Conservation (phyloP, 164 flowering plant genomes). For the Nelumbo lutea region DNA sequence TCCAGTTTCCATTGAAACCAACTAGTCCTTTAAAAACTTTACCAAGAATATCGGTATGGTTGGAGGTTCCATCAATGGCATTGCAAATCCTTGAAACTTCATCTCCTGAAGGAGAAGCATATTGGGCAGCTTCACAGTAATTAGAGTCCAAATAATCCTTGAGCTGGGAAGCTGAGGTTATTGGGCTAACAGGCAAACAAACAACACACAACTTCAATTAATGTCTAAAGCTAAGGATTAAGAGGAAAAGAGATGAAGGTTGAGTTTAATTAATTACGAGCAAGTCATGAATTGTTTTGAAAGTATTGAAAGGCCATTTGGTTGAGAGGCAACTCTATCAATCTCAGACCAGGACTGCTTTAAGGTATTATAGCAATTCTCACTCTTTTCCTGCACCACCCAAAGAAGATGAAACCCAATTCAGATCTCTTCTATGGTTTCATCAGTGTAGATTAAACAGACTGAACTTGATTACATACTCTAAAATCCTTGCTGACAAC, state of each 20-base stretch:
- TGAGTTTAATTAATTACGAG: constrained; percentile 27
- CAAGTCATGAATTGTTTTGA: constrained; percentile 47
- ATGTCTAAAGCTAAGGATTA: background rate
- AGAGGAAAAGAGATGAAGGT: background rate
- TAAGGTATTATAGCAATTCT: constrained; percentile 46
- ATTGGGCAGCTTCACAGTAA: constrained; percentile 30
- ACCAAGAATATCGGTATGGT: constrained; percentile 23
- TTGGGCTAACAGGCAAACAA: constrained; percentile 12
- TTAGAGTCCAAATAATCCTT: constrained; percentile 18
- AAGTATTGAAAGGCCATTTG: constrained; percentile 42
- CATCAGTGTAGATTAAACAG: too few relatives aligned
- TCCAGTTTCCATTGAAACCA: constrained; percentile 5
- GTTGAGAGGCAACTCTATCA: constrained; percentile 34
- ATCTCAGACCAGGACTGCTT: constrained; percentile 47
- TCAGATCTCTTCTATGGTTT: too few relatives aligned
- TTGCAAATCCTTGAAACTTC: constrained; percentile 22
- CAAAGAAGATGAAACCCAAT: too few relatives aligned
- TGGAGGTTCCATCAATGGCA: constrained; percentile 30
- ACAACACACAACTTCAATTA: background rate
- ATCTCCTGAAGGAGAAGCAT: constrained; percentile 25
- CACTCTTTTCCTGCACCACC: constrained; percentile 36
- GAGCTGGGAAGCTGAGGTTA: constrained; percentile 21
- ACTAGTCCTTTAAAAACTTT: constrained; percentile 27
- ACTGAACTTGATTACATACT: constrained; percentile 19
- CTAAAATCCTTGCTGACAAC: constrained; percentile 38